These are phyloP conservation scores for Candida neerlandica DNA, from an alignment of 1,139 yeast species.

Conservation along the genomic window DNA sequence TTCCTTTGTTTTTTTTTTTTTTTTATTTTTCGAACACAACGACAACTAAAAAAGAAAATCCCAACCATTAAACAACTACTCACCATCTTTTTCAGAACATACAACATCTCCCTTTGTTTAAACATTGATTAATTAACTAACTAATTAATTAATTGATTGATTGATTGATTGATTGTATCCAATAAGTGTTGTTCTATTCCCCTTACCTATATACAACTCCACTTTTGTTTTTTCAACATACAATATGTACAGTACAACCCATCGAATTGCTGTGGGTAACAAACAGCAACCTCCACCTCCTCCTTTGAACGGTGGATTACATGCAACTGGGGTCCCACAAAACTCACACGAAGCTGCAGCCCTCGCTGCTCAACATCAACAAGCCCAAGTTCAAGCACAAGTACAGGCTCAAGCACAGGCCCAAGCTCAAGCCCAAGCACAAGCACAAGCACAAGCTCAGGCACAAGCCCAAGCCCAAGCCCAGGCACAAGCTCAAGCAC, in stretches of 20 bases:
- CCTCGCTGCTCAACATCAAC: slow-evolving; percentile 5
- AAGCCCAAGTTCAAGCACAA: slow-evolving; percentile 5
- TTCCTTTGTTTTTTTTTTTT: neutral
- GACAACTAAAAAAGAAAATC: neutral
- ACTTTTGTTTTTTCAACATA: neutral
- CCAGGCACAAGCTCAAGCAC: slow-evolving; percentile 1
- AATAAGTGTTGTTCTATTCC: too few species aligned
- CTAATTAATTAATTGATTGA: too few species aligned
- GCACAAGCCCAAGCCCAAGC: slow-evolving; percentile 2
- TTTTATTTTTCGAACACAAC: slow-evolving; percentile 1
- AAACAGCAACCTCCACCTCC: slow-evolving; percentile 14
- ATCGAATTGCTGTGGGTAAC: slow-evolving; percentile 16
- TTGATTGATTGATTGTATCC: too few species aligned
- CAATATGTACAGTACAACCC: slow-evolving; percentile 15
- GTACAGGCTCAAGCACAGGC: slow-evolving; percentile 6
- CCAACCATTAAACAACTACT: too few species aligned
- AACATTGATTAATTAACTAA: too few species aligned
- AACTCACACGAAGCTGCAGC: slow-evolving; percentile 10
- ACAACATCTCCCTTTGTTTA: too few species aligned
- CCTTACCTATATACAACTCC: neutral
- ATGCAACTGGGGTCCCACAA: slow-evolving; percentile 10
- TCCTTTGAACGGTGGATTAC: slow-evolving; percentile 16
- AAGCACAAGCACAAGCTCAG: neutral
- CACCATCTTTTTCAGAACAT: too few species aligned
- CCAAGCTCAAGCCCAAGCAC: slow-evolving; percentile 1